A percentile compares a stretch with the other conserved stretches of the same genome.
phyloP scores from a whole-genome alignment of 306 rosid genomes.

The Lathyrus oleraceus region DNA sequence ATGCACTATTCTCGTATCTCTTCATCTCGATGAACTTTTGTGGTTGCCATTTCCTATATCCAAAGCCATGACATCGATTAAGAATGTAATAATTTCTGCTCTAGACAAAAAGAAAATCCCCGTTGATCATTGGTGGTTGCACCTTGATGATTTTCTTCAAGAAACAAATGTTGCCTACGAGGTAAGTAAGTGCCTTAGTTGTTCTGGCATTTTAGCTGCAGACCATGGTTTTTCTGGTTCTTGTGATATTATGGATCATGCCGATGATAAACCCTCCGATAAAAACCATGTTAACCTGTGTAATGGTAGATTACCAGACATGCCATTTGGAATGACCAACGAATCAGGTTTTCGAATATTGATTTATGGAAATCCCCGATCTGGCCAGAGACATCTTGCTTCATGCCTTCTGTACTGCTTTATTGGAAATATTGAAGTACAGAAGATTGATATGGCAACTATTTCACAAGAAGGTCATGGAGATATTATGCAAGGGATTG shows the following conservation, averaged over 20 bases:
- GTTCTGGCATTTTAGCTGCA: constrained; percentile 62
- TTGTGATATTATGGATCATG: constrained; percentile 43
- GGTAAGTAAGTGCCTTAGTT: constrained; percentile 59
- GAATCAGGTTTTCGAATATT: constrained; percentile 71
- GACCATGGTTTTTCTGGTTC: constrained; percentile 41
- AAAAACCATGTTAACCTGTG: constrained; percentile 46
- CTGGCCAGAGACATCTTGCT: constrained; percentile 94
- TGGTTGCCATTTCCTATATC: constrained; percentile 68
- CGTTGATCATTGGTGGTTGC: constrained; percentile 77
- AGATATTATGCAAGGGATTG: constrained; percentile 78
- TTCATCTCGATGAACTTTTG: constrained; percentile 72
- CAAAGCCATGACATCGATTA: constrained; percentile 61
- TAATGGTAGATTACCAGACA: constrained; percentile 35
- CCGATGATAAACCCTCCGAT: constrained; percentile 33
- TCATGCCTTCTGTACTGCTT: constrained; percentile 89
- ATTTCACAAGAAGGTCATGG: constrained; percentile 92
- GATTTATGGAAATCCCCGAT: constrained; percentile 73
- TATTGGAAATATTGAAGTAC: constrained; percentile 72
- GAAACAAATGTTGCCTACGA: constrained; percentile 64
- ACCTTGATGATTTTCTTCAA: constrained; percentile 62
- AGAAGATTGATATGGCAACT: constrained; percentile 91
- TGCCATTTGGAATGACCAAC: constrained; percentile 45
- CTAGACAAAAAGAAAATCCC: constrained; percentile 61
- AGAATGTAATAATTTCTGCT: constrained; percentile 65
- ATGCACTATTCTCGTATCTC: constrained; percentile 75